Evolutionary conservation across 306 rosid genomes (phyloP), one percentile per base, ranked within the genome.

Genomic region (Psophocarpus tetragonolobus): DNA sequence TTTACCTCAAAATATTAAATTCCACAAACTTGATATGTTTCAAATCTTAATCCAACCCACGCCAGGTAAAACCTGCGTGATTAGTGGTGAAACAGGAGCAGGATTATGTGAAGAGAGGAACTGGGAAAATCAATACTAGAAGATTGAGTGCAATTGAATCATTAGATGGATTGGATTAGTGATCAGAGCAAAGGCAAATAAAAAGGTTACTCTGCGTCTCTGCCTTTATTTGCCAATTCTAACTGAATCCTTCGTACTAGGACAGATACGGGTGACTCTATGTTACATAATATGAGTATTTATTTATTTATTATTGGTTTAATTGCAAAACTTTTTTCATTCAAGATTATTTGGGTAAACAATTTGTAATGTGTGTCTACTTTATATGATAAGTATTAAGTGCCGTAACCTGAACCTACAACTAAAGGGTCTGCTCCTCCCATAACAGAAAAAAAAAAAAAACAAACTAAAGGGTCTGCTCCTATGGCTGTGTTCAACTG

Each of bases 101-200:
- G 35, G 10, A 75, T 84, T 87, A 76, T 88, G 92, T 83, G 87
- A 82, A 69, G 77, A 83, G 15, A 56, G 36, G 76, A 84, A 63
- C 48, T n/a, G 18, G 4, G 51, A 61, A 56, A 82, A 71, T n/a
- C 20, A 27, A 58, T 21, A 74, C 67, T 66, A 67, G 4, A 35
- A 48, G 67, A 53, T 66, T 79, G 39, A 75, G 81, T 79, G 44
- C 24, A 42, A 71, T n/a, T 42, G 87, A 83, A 76, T 83, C 73
- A 58, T 69, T 41, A 39, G 66, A 29, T 26, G 27, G 68, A 64
- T 69, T 23, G 32, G 27, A 62, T 61, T 48, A 33, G 56, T 8
- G 80, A 80, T 6, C 8, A 32, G 79, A 79, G 82, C 5, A 42
- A 79, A 82, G 54, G 71, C 68, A 73, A 65, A 53, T 5, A 24